Percentiles rank a stretch among this genome's conserved stretches.
Conservation (phyloP, 208 protist genomes). For the Trypanosoma platydactyli region DNA sequence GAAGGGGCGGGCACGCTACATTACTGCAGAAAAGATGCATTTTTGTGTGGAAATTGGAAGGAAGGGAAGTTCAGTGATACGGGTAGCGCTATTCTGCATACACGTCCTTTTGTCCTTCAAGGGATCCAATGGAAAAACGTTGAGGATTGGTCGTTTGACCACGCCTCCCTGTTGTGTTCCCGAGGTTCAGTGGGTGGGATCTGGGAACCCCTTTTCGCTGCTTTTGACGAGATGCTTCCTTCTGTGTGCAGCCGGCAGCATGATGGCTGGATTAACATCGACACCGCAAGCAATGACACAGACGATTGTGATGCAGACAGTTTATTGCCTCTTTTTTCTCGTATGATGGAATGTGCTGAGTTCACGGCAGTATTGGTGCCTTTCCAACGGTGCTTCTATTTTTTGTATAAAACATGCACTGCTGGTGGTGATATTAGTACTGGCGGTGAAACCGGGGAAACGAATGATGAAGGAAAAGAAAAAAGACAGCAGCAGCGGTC, state of each 20-base stretch:
- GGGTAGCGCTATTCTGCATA: constrained; percentile 34
- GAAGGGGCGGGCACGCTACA: constrained; percentile 43
- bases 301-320: constrained; percentile 1
- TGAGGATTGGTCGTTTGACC: constrained; percentile 36
- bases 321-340: constrained; percentile 14
- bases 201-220: constrained; percentile 68
- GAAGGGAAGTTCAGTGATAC: constrained; percentile 17
- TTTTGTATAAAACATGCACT: constrained; percentile 50
- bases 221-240: constrained; percentile 40
- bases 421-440: neutral
- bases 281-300: neutral
- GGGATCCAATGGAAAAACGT: constrained; percentile 30
- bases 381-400: constrained; percentile 62
- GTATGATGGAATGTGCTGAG: constrained; percentile 31
- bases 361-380: constrained; percentile 37
- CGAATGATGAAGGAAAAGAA: neutral
- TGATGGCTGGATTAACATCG: neutral
- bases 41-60: constrained; percentile 59
- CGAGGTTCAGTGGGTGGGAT: constrained; percentile 42
- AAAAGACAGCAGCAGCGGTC: neutral
- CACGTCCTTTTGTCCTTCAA: constrained; percentile 43
- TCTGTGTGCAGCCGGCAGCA: constrained; percentile 9
- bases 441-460: neutral
- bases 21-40: constrained; percentile 43
- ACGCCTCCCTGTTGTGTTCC: constrained; percentile 44